These are phyloP conservation scores for Ceratobasidium papillatum DNA, from an alignment of 1,284 basidiomycete genomes.

Conservation along the genomic window DNA sequence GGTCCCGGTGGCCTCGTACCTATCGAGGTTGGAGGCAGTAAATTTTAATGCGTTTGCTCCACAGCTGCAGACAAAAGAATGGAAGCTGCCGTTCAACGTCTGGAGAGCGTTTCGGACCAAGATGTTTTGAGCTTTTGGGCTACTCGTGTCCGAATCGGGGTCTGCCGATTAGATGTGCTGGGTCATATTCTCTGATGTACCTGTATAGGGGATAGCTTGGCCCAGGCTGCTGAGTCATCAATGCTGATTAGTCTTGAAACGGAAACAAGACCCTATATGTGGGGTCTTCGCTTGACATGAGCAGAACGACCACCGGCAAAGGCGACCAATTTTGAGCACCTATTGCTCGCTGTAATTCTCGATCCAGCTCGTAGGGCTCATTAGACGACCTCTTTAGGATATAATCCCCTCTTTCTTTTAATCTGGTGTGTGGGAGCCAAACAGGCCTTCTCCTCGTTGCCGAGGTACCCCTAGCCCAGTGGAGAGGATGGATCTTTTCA, in stretches of 20 bases:
- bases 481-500: slow-evolving; percentile 33
- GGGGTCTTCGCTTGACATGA: slow-evolving; percentile 31
- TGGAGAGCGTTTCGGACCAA: slow-evolving; percentile 63
- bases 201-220: not conserved
- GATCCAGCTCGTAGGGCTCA: not conserved
- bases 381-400: not conserved
- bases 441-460: slow-evolving; percentile 32
- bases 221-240: not conserved
- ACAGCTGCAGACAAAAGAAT: slow-evolving; percentile 75
- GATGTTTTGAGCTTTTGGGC: slow-evolving; percentile 12
- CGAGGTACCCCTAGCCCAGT: slow-evolving; percentile 40
- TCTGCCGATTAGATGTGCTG: not conserved
- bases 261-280: slow-evolving; percentile 32
- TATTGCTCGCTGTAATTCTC: not conserved
- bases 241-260: slow-evolving; percentile 30
- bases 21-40: slow-evolving; percentile 75
- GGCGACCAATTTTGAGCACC: not conserved
- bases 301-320: slow-evolving; percentile 27
- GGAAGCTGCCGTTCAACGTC: slow-evolving; percentile 86
- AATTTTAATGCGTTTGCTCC: slow-evolving; percentile 87
- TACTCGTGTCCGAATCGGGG: slow-evolving; percentile 1
- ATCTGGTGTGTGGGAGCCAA: not conserved
- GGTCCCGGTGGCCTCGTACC: slow-evolving; percentile 79
- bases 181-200: not conserved
- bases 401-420: not conserved